Percentiles rank a stretch among this genome's conserved stretches.
Conservation (phyloP, 805 yeast genomes). For the Cyberlindnera americana region DNA sequence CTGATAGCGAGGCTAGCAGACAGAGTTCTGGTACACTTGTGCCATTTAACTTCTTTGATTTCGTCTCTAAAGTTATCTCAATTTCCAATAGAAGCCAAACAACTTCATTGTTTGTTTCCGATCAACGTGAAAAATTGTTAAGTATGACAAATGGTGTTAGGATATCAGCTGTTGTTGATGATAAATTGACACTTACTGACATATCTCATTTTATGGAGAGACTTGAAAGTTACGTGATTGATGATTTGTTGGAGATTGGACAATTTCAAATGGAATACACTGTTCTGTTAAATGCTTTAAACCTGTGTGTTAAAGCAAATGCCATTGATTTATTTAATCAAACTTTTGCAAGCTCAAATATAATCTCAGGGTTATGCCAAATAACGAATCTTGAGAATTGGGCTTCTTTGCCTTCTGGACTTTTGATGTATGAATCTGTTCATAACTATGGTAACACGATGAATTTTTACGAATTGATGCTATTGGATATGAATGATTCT, state of each 20-base stretch:
- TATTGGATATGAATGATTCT: constrained; percentile 22
- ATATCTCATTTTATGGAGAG: constrained; percentile 8
- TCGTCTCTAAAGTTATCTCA: constrained; percentile 11
- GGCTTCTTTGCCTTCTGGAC: constrained; percentile 1
- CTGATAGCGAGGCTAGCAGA: constrained; percentile 18
- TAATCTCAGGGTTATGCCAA: constrained; percentile 1
- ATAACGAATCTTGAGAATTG: constrained; percentile 8
- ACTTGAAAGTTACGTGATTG: constrained; percentile 5
- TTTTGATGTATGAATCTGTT: constrained; percentile 7
- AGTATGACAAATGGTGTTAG: not conserved
- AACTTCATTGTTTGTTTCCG: constrained; percentile 8
- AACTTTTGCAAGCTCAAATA: constrained; percentile 8
- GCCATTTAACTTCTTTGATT: constrained; percentile 6
- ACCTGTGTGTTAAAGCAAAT: constrained; percentile 6
- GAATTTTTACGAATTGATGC: constrained; percentile 20
- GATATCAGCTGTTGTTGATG: constrained; percentile 3
- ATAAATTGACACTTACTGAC: constrained; percentile 8
- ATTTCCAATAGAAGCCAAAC: not conserved
- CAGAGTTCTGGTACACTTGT: constrained; percentile 2
- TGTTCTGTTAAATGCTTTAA: constrained; percentile 6
- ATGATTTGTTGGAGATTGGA: not conserved
- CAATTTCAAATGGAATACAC: constrained; percentile 6
- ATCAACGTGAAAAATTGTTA: constrained; percentile 10
- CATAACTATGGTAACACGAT: constrained; percentile 22
- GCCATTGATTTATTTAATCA: constrained; percentile 5